Conservation (phyloP, 257 asterid genomes). For the Cordia subcordata region DNA sequence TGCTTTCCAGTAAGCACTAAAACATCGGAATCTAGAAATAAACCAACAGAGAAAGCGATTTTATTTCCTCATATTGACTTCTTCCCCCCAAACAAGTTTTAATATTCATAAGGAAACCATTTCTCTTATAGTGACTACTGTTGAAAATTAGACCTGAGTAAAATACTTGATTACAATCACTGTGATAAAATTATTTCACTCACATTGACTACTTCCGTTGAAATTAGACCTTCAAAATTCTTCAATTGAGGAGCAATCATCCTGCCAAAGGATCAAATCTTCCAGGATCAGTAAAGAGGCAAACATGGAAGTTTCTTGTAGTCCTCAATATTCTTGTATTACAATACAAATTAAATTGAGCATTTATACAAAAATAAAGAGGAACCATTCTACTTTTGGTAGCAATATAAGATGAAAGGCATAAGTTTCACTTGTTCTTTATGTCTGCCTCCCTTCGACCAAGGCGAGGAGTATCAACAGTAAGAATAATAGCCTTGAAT, state of each 20-base stretch:
- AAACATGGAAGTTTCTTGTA: neutral
- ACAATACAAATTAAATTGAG: no score
- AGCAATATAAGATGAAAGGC: neutral
- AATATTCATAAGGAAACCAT: no score
- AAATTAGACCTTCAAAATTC: slow-evolving; percentile 53
- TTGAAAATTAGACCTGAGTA: no score
- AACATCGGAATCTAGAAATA: no score
- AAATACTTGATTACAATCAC: neutral
- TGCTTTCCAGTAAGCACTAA: no score
- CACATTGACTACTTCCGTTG: slow-evolving; percentile 31
- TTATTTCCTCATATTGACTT: no score
- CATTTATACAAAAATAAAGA: neutral
- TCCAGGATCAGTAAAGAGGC: neutral
- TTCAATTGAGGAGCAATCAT: slow-evolving; percentile 45
- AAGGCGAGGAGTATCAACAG: slow-evolving; percentile 52
- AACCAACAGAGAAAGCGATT: neutral
- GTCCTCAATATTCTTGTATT: no score
- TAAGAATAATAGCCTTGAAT: slow-evolving; percentile 55
- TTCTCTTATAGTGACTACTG: no score
- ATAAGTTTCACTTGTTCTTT: slow-evolving; percentile 41
- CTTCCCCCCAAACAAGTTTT: no score
- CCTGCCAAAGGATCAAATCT: slow-evolving; percentile 27
- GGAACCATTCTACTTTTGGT: neutral
- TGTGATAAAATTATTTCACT: slow-evolving; percentile 12
- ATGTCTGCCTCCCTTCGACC: slow-evolving; percentile 62